phyloP scores from a whole-genome alignment of 805 yeast species.

The Blastobotrys chiropterorum region DNA sequence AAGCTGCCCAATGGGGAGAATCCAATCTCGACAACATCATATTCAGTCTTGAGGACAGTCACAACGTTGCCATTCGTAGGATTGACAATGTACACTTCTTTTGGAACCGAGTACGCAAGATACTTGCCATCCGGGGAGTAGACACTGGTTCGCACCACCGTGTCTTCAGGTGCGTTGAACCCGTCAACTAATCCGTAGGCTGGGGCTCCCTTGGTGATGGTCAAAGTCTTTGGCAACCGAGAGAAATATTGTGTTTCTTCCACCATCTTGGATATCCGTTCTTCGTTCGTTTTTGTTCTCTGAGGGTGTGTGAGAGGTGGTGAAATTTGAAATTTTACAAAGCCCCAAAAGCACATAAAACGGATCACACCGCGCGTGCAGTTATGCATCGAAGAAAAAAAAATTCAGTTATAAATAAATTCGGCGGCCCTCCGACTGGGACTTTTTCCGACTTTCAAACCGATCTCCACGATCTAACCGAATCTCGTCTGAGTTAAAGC shows the following conservation, averaged over 20 bases:
- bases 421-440: too few relatives aligned
- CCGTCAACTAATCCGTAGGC: conserved; percentile 7
- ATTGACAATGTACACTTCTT: conserved; percentile 37
- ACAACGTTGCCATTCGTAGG: conserved; percentile 46
- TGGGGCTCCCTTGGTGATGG: conserved; percentile 16
- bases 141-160: conserved; percentile 15
- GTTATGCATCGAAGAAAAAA: too few relatives aligned
- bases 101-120: conserved; percentile 7
- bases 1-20: conserved; percentile 87
- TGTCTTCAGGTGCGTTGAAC: conserved; percentile 10
- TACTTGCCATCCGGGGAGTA: conserved; percentile 19
- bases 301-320: background rate
- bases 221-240: conserved; percentile 18
- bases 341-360: too few relatives aligned
- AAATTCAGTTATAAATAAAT: too few relatives aligned
- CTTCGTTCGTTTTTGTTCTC: too few relatives aligned
- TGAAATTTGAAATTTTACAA: background rate
- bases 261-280: background rate
- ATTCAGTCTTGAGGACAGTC: conserved; percentile 42
- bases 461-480: too few relatives aligned
- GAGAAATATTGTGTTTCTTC: background rate
- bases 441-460: too few relatives aligned
- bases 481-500: too few relatives aligned
- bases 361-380: too few relatives aligned
- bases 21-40: conserved; percentile 72